Conservation (phyloP, 75 land plant genomes). For the Cunninghamia lanceolata region DNA sequence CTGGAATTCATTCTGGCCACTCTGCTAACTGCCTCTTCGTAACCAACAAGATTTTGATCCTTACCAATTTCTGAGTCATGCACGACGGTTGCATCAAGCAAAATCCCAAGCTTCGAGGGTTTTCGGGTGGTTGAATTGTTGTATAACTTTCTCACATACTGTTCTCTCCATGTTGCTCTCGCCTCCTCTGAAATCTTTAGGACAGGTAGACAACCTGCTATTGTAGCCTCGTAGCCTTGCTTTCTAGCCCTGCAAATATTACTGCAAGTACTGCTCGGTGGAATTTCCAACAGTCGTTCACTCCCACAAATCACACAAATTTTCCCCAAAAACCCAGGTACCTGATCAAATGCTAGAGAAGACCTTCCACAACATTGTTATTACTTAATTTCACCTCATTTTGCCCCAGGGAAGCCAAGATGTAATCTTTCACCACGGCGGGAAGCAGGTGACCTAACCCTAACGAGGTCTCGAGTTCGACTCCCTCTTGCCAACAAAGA, state of each 20-base stretch:
- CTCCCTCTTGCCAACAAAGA: background rate
- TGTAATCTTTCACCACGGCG: background rate
- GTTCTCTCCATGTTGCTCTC: background rate
- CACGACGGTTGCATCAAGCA: background rate
- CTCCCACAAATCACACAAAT: background rate
- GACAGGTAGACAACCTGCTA: background rate
- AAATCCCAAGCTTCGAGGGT: background rate
- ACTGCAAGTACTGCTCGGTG: background rate
- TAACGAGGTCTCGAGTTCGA: background rate
- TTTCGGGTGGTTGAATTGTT: background rate
- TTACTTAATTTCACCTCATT: background rate
- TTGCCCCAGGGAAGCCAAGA: background rate
- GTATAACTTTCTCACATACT: background rate
- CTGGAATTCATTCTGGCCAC: too few relatives aligned
- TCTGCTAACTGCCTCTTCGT: too few relatives aligned
- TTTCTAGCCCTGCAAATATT: background rate
- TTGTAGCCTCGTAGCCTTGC: background rate
- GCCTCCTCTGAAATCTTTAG: background rate
- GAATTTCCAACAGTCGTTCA: background rate
- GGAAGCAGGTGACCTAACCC: background rate
- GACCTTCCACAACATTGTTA: background rate
- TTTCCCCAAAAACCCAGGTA: background rate
- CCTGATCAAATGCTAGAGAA: background rate
- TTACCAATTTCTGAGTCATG: too few relatives aligned
- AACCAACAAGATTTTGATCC: too few relatives aligned